phyloP scores from a whole-genome alignment of 139 green algal genomes.

The Deuterostichococcus epilithicus region DNA sequence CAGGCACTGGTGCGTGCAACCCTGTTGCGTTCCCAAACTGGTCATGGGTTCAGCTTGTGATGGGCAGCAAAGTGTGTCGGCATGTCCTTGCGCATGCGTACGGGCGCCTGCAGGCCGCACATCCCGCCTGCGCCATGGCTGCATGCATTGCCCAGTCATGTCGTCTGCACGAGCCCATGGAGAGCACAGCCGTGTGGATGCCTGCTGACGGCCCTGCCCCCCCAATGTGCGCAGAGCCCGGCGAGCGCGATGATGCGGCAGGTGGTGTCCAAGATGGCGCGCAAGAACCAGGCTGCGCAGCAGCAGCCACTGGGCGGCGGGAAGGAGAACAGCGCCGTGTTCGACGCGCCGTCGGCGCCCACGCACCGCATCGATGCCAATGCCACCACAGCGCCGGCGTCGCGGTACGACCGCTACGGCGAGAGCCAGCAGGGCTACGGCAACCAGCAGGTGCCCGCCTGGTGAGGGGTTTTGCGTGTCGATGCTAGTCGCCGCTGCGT shows the following conservation, averaged over 20 bases:
- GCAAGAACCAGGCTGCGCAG: constrained; percentile 16
- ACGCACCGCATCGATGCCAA: constrained; percentile 21
- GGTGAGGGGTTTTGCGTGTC: not conserved
- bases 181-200: constrained; percentile 12
- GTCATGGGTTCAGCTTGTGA: not conserved
- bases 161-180: not conserved
- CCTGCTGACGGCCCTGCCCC: constrained; percentile 1
- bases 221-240: constrained; percentile 9
- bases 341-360: constrained; percentile 27
- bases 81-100: not conserved
- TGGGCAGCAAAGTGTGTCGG: not conserved
- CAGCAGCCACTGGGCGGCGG: constrained; percentile 16
- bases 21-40: too few species aligned
- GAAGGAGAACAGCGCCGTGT: constrained; percentile 22
- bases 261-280: constrained; percentile 20
- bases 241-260: constrained; percentile 1
- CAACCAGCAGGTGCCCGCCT: not conserved
- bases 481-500: too few species aligned
- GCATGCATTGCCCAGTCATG: too few species aligned
- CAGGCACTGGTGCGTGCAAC: not conserved
- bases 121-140: too few species aligned
- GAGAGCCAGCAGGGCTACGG: constrained; percentile 14
- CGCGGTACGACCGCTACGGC: constrained; percentile 34
- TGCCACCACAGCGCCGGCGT: not conserved
- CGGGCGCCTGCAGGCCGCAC: too few species aligned